Evolutionary conservation across 1,284 basidiomycete genomes (phyloP).

Genomic region (Ustilago esculenta): DNA sequence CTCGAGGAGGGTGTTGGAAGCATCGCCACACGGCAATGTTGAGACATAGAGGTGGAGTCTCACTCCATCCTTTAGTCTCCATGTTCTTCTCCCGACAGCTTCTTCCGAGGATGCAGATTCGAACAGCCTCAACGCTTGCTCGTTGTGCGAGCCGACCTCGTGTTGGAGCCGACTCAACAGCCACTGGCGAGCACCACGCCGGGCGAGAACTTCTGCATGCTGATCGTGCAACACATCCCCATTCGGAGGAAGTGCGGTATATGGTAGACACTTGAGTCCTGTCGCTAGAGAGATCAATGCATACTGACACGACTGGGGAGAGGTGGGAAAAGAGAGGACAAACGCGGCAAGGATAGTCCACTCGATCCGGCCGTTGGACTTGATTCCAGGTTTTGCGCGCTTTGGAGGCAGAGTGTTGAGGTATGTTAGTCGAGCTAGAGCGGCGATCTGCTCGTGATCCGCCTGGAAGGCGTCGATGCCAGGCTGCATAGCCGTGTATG

Average conservation of each 20-base stretch:
- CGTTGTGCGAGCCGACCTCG: slow-evolving; percentile 47
- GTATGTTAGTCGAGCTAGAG: slow-evolving; percentile 19
- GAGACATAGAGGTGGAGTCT: slow-evolving; percentile 81
- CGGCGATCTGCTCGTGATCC: slow-evolving; percentile 34
- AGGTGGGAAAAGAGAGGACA: slow-evolving; percentile 20
- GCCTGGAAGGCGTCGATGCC: neutral
- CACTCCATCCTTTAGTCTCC: slow-evolving; percentile 72
- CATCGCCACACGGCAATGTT: slow-evolving; percentile 77
- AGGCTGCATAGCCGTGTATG: neutral
- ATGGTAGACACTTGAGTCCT: slow-evolving; percentile 86
- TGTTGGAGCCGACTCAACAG: slow-evolving; percentile 75
- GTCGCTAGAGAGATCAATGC: slow-evolving; percentile 76
- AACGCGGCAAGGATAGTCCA: slow-evolving; percentile 56
- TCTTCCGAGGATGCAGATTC: neutral
- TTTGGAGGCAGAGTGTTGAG: slow-evolving; percentile 19
- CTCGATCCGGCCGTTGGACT: slow-evolving; percentile 41
- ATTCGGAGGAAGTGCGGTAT: slow-evolving; percentile 72
- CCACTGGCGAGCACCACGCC: slow-evolving; percentile 83
- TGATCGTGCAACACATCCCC: slow-evolving; percentile 88
- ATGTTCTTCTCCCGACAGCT: slow-evolving; percentile 62
- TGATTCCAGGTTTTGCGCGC: slow-evolving; percentile 43
- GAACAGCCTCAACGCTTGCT: neutral
- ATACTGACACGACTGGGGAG: slow-evolving; percentile 1
- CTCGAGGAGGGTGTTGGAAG: slow-evolving; percentile 30
- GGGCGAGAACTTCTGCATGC: slow-evolving; percentile 88